Base-by-base conservation (phyloP, 1,139 yeast species). In the Kluyveromyces sp. region DNA sequence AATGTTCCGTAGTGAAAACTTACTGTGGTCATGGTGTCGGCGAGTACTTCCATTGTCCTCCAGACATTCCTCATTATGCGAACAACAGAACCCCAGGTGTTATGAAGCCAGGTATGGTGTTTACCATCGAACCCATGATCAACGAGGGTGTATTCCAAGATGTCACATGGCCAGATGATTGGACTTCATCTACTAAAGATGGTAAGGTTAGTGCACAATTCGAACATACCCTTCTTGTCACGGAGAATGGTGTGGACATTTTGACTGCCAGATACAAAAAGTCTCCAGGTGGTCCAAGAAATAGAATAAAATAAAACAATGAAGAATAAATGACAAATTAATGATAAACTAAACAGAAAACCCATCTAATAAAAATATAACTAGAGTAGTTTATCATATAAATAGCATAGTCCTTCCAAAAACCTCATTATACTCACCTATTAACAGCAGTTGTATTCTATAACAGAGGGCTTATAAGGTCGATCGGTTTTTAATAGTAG, bases 101-200 rank as follows among this genome's bases (percentile, higher is more conserved):
- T 45, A 90, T 94, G 69, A 88, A 88, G 64, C 90, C 96, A 25
- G 99, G 99, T 25, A 86, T 90, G 84, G 90, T 88, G 15, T 94
- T 94, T 71, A 94, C 99, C 25, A 89, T 94, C 50, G 99, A 94
- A 68, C 99, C 99, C 41, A 94, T 94, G 99, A 77, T 94, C 57
- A 85, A 88, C 61, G 72, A 83, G 53, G 98, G 98, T n/a, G 71
- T 83, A 1, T 83, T 79, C 70, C 78, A 78, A 59, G 98, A 90
- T 65, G 69, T 77, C 49, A 73, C 81, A 45, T 94, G 99, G 99
- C 98, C 98, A 1, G 99, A 94, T 66, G 86, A 87, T 67, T 94
- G 99, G 99, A 94, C 99, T 8, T 79, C 95, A 1, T 78, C 80
- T 28, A 92, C 97, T 25, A 80, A 78, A 47, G 97, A 92, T 63